Conservation (phyloP, 140 eudicot species). For the Cichorium intybus region DNA sequence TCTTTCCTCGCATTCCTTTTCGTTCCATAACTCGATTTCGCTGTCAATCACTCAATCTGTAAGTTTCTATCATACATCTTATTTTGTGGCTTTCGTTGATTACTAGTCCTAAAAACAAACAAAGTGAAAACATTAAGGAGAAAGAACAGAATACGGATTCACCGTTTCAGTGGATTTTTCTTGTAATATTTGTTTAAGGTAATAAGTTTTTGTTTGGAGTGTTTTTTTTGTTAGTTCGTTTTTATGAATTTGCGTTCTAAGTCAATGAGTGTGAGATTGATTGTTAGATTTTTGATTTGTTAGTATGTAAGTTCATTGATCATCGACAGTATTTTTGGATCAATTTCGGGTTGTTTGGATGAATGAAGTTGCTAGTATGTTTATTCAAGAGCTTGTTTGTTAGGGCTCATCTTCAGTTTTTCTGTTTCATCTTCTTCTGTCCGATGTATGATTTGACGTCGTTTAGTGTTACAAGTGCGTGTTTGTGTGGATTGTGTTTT, state of each 20-base stretch:
- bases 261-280: conserved; percentile 7
- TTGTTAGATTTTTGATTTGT: background rate
- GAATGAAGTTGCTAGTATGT: background rate
- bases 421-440: background rate
- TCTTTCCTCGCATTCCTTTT: background rate
- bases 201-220: background rate
- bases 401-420: conserved; percentile 13
- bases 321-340: background rate
- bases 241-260: conserved; percentile 7
- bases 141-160: background rate
- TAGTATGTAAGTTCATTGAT: background rate
- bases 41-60: conserved; percentile 12
- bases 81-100: background rate
- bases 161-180: background rate
- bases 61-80: conserved; percentile 8
- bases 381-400: conserved; percentile 9
- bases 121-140: background rate
- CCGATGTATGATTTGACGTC: background rate
- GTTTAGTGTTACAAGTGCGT: background rate
- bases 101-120: background rate
- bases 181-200: background rate
- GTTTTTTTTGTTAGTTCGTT: background rate
- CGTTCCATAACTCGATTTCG: conserved; percentile 9
- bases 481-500: background rate
- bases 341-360: conserved; percentile 1